Conservation (phyloP, 2,329 filamentous ascomycete genomes). For the Eurotiales sp. region DNA sequence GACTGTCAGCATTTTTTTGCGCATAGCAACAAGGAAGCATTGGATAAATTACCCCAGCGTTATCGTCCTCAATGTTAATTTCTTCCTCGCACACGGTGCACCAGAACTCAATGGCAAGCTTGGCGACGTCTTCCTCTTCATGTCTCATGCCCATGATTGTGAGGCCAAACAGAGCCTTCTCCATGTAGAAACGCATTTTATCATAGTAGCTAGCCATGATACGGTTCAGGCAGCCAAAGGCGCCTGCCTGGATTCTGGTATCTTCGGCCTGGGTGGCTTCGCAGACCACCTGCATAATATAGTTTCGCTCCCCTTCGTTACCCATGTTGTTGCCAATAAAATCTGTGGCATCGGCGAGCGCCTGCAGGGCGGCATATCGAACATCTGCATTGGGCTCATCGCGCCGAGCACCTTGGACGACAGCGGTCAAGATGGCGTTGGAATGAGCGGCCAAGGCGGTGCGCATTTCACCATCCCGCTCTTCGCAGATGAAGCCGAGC, state of each 20-base stretch:
- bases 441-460: constrained; percentile 79
- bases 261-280: constrained; percentile 96
- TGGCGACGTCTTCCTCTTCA: constrained; percentile 94
- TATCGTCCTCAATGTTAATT: constrained; percentile 96
- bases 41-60: constrained; percentile 61
- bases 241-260: constrained; percentile 85
- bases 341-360: constrained; percentile 92
- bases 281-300: constrained; percentile 99
- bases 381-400: constrained; percentile 92
- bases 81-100: constrained; percentile 99
- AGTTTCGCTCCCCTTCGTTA: constrained; percentile 97
- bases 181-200: constrained; percentile 99
- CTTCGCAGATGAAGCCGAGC: constrained; percentile 99
- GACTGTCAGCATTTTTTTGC: neutral
- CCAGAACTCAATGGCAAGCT: constrained; percentile 98
- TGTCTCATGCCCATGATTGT: constrained; percentile 99
- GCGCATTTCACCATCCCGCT: constrained; percentile 81
- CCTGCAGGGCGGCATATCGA: constrained; percentile 85
- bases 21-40: no score
- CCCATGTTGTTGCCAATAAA: constrained; percentile 99
- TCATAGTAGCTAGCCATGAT: constrained; percentile 99
- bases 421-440: constrained; percentile 95
- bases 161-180: constrained; percentile 95
- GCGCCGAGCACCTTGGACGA: constrained; percentile 94
- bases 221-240: constrained; percentile 94